A percentile compares a stretch with the other conserved stretches of the same genome.
phyloP scores from a whole-genome alignment of 257 asterid species.

The Ehretia macrophylla region DNA sequence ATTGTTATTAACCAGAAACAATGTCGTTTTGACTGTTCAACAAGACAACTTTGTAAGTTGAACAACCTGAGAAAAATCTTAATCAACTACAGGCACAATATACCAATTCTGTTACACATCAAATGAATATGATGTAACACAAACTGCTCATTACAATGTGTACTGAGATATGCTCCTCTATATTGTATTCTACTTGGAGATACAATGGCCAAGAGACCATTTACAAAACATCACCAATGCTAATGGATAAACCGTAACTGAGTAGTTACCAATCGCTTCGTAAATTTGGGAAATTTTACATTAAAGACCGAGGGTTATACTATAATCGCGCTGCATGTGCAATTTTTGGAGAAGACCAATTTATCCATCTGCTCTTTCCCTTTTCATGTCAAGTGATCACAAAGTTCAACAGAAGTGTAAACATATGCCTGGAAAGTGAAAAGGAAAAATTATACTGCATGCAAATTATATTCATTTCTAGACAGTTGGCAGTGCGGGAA shows the following conservation, averaged over 20 bases:
- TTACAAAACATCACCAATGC: not conserved
- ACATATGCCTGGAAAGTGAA: too few relatives aligned
- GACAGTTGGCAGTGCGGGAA: too few relatives aligned
- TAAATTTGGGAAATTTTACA: not conserved
- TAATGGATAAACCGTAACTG: not conserved
- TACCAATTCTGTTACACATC: not conserved
- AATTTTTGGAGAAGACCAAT: not conserved
- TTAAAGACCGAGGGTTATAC: not conserved
- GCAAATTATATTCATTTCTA: too few relatives aligned
- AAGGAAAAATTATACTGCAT: too few relatives aligned
- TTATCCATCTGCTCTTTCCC: not conserved
- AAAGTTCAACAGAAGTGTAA: not conserved
- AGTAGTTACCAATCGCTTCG: not conserved
- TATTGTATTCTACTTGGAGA: not conserved
- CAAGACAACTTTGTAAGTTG: too few relatives aligned
- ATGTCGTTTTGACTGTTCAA: too few relatives aligned
- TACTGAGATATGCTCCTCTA: not conserved
- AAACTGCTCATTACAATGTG: not conserved
- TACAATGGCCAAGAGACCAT: not conserved
- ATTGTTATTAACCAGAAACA: too few relatives aligned
- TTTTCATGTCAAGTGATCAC: not conserved
- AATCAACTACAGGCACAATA: not conserved
- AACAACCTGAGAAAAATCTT: too few relatives aligned
- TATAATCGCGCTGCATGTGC: not conserved
- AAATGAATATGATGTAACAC: not conserved